Base-by-base conservation (phyloP, 208 protist species). In the Leishmania arabica region DNA sequence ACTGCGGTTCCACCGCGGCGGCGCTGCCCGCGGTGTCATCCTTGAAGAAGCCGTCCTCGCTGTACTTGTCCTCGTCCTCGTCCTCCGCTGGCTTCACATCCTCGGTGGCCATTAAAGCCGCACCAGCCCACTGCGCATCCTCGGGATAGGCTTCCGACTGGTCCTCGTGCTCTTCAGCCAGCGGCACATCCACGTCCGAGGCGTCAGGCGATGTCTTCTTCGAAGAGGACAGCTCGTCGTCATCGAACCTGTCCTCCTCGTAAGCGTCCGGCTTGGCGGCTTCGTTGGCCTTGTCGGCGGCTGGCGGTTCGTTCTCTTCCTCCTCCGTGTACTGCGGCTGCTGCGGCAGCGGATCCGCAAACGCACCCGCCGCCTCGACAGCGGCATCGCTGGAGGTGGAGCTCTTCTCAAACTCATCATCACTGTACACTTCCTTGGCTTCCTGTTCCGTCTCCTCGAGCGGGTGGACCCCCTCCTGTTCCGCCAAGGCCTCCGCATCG, bases 181-280 rank as follows among this genome's bases (percentile, higher is more conserved):
- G 37, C 4, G 64, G 19, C 64, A 42, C 64, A 69, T 24, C 64
- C 0, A 34, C 65, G 34, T 69, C 65, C 3, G 65, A 45, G 65
- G 65, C 34, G 65, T 69, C 37, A 31, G 49, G 19, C 13, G 66
- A 71, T 7, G 6, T 2, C 37, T 58, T 11, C 47, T 19, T 49
- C 47, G n/a, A 24, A 1, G 47, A 49, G 47, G 27, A 34, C 42
- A 31, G 6, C 69, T 74, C 69, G 3, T 78, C 75, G 6, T 78
- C 56, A 21, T 82, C 71, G 40, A 82, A 77, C n/a, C 68, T 64
- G 66, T 84, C 80, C 9, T 79, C 74, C 8, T 64, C 80, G 80
- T 78, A 84, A 6, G 70, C 8, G n/a, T 37, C 60, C 60, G 24
- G 15, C 60, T 66, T 66, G 60, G 60, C 11, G 1, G 24, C 27